These are phyloP conservation scores for Fraxinus platypoda DNA, from an alignment of 305 asterid genomes.

Conservation along the genomic window DNA sequence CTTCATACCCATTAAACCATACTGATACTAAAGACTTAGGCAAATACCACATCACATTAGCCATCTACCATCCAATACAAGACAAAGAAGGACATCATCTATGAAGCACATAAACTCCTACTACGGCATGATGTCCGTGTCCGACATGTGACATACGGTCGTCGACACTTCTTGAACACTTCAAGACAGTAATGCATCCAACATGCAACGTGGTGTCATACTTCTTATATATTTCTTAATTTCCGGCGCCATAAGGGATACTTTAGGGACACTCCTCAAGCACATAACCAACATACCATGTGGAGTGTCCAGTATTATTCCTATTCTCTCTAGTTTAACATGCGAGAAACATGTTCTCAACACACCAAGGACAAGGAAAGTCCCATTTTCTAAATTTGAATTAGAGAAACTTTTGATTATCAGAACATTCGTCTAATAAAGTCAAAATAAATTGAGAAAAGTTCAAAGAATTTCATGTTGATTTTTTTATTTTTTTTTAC, in stretches of 20 bases:
- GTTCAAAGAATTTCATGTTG: neutral
- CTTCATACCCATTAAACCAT: neutral
- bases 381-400: neutral
- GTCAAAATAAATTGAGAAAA: neutral
- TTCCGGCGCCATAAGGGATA: neutral
- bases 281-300: neutral
- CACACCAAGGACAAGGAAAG: neutral
- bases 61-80: neutral
- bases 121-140: neutral
- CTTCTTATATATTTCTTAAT: neutral
- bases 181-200: neutral
- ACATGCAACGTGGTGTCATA: neutral
- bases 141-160: neutral
- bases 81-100: neutral
- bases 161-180: neutral
- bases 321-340: neutral
- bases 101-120: neutral
- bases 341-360: neutral
- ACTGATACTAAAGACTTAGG: neutral
- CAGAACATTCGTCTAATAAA: neutral
- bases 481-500: neutral
- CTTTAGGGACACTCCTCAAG: neutral
- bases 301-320: neutral
- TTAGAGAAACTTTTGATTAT: neutral
- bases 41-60: neutral